Base-by-base conservation (phyloP, 495 filamentous ascomycete species). In the Penicillium salamii region DNA sequence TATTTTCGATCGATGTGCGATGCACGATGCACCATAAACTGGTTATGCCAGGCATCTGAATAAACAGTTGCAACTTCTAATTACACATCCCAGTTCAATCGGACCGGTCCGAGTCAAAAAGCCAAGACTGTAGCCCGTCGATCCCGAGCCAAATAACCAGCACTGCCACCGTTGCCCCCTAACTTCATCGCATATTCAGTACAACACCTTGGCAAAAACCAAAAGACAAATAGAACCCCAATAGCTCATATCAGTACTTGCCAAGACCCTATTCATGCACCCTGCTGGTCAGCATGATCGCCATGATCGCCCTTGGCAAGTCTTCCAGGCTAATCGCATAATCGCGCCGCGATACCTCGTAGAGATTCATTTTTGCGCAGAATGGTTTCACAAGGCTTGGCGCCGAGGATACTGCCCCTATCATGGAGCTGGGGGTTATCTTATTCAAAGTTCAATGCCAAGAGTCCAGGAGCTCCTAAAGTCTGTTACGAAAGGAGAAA, bases 251-350 rank as follows among this genome's bases (percentile, higher is more conserved):
- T 12, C 28, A 26, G 28, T 37, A 21, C 21, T 17, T 17, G 58
- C 59, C 59, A 62, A 62, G 59, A 33, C 49, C 15, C 17, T 40
- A 24, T 53, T 59, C 13, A 32, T 54, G 52, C 43, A 38, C 13
- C 8, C 24, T 42, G 24, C 28, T 31, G 31, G 44, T 35, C 7
- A 35, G 31, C 33, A 47, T 49, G 59, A 62, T 62, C 59, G 43
- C 40, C 57, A 52, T 60, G 60, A 63, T 63, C 60, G 60, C 53
- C 60, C 60, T 63, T 63, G 60, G 60, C 60, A 24, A 43, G 26
- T 38, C 31, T 29, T 34, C 44, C 35, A 32, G 46, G 53, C 56
- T 59, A 46, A 36, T 19, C 24, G 42, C 28, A 44, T 41, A 15
- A 34, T 9, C 32, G 17, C 32, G 39, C 18, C 45, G 31, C 28